These are phyloP conservation scores for Rhododendron kiyosumense DNA, from an alignment of 148 eudicot genomes.

Conservation along the genomic window DNA sequence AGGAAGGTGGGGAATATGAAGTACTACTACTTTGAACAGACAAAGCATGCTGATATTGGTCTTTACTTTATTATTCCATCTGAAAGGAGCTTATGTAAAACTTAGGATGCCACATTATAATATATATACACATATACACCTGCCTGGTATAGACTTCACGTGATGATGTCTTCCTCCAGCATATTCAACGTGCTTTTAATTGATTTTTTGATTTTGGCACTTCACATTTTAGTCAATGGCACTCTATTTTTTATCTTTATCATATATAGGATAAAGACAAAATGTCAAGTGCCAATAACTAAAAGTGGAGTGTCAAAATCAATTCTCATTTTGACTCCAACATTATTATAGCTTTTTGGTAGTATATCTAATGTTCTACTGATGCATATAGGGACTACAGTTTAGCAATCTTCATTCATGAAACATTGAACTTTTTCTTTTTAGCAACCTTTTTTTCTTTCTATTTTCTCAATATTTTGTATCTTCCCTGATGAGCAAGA, in stretches of 20 bases:
- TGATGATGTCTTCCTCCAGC: neutral
- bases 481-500: too few species aligned
- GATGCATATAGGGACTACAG: neutral
- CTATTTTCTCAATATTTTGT: neutral
- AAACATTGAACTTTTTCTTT: neutral
- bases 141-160: neutral
- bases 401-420: too few species aligned
- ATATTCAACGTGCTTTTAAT: neutral
- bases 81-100: neutral
- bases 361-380: neutral
- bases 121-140: neutral
- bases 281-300: too few species aligned
- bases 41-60: constrained; percentile 9
- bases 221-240: too few species aligned
- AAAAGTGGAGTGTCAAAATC: too few species aligned
- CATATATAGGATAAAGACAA: too few species aligned
- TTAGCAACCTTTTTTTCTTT: neutral
- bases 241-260: too few species aligned
- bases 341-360: neutral
- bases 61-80: constrained; percentile 5
- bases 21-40: neutral
- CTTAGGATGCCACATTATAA: neutral
- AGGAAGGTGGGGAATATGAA: neutral
- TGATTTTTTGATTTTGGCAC: neutral
- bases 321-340: neutral